Base-by-base conservation (phyloP, 2,329 filamentous ascomycete genomes). In the Tetracladium maxilliforme region DNA sequence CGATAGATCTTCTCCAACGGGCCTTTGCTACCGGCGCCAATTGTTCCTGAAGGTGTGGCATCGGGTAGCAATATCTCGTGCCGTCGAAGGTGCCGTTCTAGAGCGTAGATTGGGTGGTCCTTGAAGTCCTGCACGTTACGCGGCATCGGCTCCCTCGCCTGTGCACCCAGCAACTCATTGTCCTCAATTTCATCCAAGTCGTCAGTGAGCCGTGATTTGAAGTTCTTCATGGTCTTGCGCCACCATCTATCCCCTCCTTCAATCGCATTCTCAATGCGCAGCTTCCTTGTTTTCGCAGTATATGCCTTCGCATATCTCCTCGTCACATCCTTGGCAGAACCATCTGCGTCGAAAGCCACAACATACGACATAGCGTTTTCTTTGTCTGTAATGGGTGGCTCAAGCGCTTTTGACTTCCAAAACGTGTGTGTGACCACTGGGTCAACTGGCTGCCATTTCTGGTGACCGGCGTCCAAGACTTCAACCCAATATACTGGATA, bases 401-500 rank as follows among this genome's bases (percentile, higher is more conserved):
- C 90, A 15, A 98, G 58, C 23, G 67, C 72, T 16, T 62, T 64
- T 0, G 82, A 70, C 31, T 79, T 84, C 44, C 74, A 81, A 27
- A 92, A 70, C 35, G 73, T 78, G 28, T 69, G 63, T 0, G 86
- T 92, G 3, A 90, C 83, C 1, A 94, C 50, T 0, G 86, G 72
- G 44, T 98, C 90, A 19, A 90, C 70, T 0, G 83, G 67, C 28
- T 93, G 69, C 90, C 90, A 98, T 55, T 83, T 92, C 44, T 94
- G 81, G 34, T 83, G 70, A 1, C 79, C 78, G 26, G 72, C 60
- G 34, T 94, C 86, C 35, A 93, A 80, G 4, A 82, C 75, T 51
- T 98, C 90, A 1, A 94, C 76, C 90, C 90, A 98, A 44, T 84
- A 95, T 4, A 95, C 64, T 0, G 90, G 90, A 40, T 76, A 81